Conservation (phyloP, 768 basidiomycete species). For the Dentipellis fragilis region DNA sequence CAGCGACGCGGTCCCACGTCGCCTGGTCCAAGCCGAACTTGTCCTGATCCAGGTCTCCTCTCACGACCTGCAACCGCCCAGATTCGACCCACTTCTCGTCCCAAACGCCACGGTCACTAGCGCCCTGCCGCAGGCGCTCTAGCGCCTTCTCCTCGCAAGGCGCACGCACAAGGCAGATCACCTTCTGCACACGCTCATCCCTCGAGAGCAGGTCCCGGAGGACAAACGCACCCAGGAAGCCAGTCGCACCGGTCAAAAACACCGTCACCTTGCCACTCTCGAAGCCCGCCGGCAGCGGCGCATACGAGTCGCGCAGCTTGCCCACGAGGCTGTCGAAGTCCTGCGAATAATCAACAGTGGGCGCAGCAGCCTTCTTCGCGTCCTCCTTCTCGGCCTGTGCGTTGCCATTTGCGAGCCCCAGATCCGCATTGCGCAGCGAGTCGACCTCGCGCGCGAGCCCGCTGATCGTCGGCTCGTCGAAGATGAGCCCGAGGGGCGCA, state of each 20-base stretch:
- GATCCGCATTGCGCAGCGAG: slow-evolving; percentile 62
- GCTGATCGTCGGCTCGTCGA: slow-evolving; percentile 78
- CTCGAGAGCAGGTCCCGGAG: slow-evolving; percentile 68
- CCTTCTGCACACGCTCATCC: slow-evolving; percentile 58
- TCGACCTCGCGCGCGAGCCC: slow-evolving; percentile 75
- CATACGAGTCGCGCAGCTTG: slow-evolving; percentile 51
- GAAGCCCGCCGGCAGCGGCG: slow-evolving; percentile 49
- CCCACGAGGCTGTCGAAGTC: slow-evolving; percentile 62
- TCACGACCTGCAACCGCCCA: slow-evolving; percentile 65
- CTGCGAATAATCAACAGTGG: slow-evolving; percentile 35
- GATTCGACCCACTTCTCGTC: slow-evolving; percentile 67
- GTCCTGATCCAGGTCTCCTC: slow-evolving; percentile 73
- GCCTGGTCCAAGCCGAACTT: slow-evolving; percentile 60
- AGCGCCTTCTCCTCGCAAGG: slow-evolving; percentile 51
- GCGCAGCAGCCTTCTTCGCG: background rate
- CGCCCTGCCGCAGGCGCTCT: slow-evolving; percentile 58
- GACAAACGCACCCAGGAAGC: slow-evolving; percentile 93
- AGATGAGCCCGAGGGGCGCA: slow-evolving; percentile 85
- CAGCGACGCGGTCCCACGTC: slow-evolving; percentile 57
- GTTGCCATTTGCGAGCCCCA: slow-evolving; percentile 49
- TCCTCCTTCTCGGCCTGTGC: background rate
- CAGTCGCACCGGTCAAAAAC: slow-evolving; percentile 95
- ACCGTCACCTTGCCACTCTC: slow-evolving; percentile 50
- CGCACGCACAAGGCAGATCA: slow-evolving; percentile 87
- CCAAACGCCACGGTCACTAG: slow-evolving; percentile 81